phyloP scores from a whole-genome alignment of 177 flowering plant genomes.

The Vitis hybrid region DNA sequence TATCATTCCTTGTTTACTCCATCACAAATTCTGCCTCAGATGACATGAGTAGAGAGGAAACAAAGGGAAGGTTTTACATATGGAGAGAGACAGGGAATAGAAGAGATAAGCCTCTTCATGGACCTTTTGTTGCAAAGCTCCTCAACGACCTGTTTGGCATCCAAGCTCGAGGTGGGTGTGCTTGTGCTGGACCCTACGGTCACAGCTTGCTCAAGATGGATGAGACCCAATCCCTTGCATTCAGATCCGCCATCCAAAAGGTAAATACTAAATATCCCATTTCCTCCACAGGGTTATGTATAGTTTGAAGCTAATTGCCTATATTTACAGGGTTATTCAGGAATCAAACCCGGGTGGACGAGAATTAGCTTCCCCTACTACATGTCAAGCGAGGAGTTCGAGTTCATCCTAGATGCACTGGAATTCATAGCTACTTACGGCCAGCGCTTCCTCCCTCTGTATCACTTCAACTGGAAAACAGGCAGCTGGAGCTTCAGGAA shows the following conservation, averaged over 20 bases:
- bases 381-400: constrained; percentile 61
- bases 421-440: constrained; percentile 65
- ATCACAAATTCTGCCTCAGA: constrained; percentile 21
- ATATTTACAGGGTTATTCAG: constrained; percentile 43
- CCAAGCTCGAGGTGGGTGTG: constrained; percentile 85
- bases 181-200: constrained; percentile 86
- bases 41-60: background rate
- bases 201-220: constrained; percentile 50
- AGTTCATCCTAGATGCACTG: constrained; percentile 55
- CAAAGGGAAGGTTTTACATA: constrained; percentile 18
- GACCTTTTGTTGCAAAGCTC: constrained; percentile 64
- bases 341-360: constrained; percentile 81
- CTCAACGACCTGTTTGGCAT: constrained; percentile 83
- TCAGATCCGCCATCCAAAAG: constrained; percentile 47
- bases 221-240: constrained; percentile 31
- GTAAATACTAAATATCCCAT: constrained; percentile 26
- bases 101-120: constrained; percentile 67
- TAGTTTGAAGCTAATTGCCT: too few species aligned
- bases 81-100: constrained; percentile 42
- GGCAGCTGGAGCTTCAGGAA: constrained; percentile 53
- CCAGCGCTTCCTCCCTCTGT: constrained; percentile 62
- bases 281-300: background rate
- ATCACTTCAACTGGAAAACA: constrained; percentile 48
- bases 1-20: constrained; percentile 64
- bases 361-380: constrained; percentile 75